A percentile compares a stretch with the other conserved stretches of the same genome.
These are phyloP conservation scores for Schwanniomyces pseudopolymorphus DNA, from an alignment of 805 yeast species.

Conservation along the genomic window DNA sequence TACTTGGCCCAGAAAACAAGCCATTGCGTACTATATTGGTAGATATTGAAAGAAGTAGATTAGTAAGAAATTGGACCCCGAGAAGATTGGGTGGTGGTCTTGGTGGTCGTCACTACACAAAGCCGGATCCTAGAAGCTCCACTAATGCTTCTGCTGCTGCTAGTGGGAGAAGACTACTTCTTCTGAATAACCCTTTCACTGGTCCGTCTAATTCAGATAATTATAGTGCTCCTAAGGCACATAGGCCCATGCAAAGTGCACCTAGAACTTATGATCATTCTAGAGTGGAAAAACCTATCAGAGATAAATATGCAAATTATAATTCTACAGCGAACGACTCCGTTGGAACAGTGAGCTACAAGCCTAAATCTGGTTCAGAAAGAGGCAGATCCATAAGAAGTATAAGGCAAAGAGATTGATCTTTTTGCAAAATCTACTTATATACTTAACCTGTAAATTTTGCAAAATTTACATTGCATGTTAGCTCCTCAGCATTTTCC, in stretches of 20 bases:
- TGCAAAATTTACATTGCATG: not conserved
- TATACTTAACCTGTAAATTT: slow-evolving; percentile 2
- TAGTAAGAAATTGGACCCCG: slow-evolving; percentile 68
- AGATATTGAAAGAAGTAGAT: slow-evolving; percentile 70
- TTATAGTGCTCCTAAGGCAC: not conserved
- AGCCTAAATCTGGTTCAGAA: slow-evolving; percentile 5
- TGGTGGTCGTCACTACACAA: slow-evolving; percentile 77
- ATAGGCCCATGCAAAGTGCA: slow-evolving; percentile 1
- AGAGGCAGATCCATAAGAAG: slow-evolving; percentile 11
- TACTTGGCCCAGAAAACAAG: slow-evolving; percentile 41
- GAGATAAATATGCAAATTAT: slow-evolving; percentile 24
- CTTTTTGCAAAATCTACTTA: not conserved
- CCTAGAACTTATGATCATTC: not conserved
- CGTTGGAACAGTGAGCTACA: not conserved
- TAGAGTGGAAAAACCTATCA: slow-evolving; percentile 10
- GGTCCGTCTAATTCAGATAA: slow-evolving; percentile 1
- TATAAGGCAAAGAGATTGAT: slow-evolving; percentile 9
- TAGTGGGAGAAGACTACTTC: slow-evolving; percentile 24
- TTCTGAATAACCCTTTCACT: slow-evolving; percentile 13
- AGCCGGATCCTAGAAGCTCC: slow-evolving; percentile 20
- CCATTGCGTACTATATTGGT: slow-evolving; percentile 53
- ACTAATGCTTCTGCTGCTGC: slow-evolving; percentile 39
- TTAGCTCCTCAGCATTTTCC: not conserved
- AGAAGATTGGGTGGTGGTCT: slow-evolving; percentile 84
- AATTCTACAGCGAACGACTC: not conserved